Base-by-base conservation (phyloP, 2,329 filamentous ascomycete species). In the Fusarium dlaminii region DNA sequence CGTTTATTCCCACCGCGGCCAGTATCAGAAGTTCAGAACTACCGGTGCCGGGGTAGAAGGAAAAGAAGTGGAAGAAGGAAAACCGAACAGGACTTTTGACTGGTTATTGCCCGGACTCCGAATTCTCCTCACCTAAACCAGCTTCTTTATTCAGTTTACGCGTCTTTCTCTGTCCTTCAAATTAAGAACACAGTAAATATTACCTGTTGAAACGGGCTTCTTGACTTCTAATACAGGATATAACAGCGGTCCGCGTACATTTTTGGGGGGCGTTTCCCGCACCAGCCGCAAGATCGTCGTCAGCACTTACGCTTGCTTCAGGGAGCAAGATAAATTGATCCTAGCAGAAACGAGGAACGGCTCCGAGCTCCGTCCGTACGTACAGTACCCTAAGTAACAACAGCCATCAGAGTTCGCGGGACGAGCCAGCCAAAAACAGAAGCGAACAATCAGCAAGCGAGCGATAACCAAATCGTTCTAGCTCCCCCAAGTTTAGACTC, bases 401-500 rank as follows among this genome's bases (percentile, higher is more conserved):
- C 55, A 39, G 24, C 58, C 39, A 34, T 34, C 60, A 65, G 61
- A 40, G 22, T 64, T 63, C 51, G 34, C 30, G n/a, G 40, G 34
- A 58, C 51, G 34, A 70, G 51, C 45, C 59, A 67, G 36, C 62
- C 59, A 48, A 63, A 63, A 60, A 29, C 48, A 62, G 49, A 57
- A 65, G 51, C 43, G 49, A 69, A 45, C 74, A 72, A 68, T 69
- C 68, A 62, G 60, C 66, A 72, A 73, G 48, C 56, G 48, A 69
- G 56, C 36, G 64, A 63, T 68, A 68, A 42, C 54, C 15, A 63
- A n/a, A 65, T 11, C 66, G 56, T 40, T 27, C 52, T 48, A 36
- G 42, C 66, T 49, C 20, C 22, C 37, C 49, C 34, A 30, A 49
- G 65, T 40, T 69, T 56, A 69, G 43, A 14, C 43, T 68, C 24